Percentiles rank a stretch among this genome's conserved stretches.
Conservation (phyloP, 2,329 filamentous ascomycete species). For the Tolypocladium pustulatum region DNA sequence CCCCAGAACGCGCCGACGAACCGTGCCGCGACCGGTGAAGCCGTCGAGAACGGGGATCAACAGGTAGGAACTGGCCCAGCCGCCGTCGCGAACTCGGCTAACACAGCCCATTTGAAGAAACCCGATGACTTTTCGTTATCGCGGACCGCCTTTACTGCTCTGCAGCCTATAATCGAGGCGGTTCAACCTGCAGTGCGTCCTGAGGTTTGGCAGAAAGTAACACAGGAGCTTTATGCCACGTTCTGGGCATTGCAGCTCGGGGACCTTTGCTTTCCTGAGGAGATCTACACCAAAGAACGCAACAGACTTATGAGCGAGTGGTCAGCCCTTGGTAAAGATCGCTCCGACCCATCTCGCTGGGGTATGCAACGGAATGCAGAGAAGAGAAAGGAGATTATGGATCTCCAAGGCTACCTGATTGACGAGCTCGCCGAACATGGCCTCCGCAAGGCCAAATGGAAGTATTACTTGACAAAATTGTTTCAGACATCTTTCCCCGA, state of each 20-base stretch:
- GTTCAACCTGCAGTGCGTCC: constrained; percentile 52
- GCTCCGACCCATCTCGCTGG: constrained; percentile 59
- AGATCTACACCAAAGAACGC: constrained; percentile 69
- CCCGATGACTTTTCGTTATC: constrained; percentile 21
- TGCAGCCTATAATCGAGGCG: constrained; percentile 63
- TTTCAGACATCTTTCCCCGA: constrained; percentile 70
- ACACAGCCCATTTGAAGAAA: constrained; percentile 17
- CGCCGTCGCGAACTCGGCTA: constrained; percentile 10
- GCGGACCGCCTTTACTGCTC: constrained; percentile 19
- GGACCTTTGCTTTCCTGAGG: constrained; percentile 67
- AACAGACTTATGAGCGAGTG: constrained; percentile 57
- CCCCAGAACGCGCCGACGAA: constrained; percentile 13
- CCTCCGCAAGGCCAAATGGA: constrained; percentile 55
- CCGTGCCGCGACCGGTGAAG: constrained; percentile 15
- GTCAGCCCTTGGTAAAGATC: constrained; percentile 56
- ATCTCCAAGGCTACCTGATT: constrained; percentile 58
- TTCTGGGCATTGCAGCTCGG: constrained; percentile 88
- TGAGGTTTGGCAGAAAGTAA: constrained; percentile 59
- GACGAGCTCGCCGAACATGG: constrained; percentile 64
- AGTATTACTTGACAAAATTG: constrained; percentile 61
- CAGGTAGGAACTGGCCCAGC: constrained; percentile 17
- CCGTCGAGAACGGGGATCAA: constrained; percentile 19
- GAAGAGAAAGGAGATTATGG: constrained; percentile 57
- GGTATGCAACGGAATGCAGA: constrained; percentile 53
- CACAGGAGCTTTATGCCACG: constrained; percentile 71